A percentile compares a stretch with the other conserved stretches of the same genome.
Conservation (phyloP, 1,139 yeast genomes). For the Taiozyma sp. region DNA sequence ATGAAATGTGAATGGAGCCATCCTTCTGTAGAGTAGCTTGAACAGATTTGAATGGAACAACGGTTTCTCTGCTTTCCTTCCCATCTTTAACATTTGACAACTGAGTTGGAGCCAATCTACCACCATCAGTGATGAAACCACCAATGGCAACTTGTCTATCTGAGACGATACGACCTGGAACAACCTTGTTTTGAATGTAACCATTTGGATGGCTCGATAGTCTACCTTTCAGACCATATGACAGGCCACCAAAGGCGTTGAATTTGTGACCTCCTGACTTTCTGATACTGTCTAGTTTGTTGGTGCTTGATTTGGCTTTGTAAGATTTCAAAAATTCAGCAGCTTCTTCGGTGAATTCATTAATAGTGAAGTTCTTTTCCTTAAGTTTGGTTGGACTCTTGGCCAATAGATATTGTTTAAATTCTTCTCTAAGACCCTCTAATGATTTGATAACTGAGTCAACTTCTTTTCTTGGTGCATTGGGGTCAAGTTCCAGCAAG, state of each 20-base stretch:
- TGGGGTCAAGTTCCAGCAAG: slow-evolving; percentile 1
- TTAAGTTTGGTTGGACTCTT: slow-evolving; percentile 33
- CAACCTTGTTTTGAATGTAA: slow-evolving; percentile 49
- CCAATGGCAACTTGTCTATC: slow-evolving; percentile 56
- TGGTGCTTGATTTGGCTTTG: slow-evolving; percentile 23
- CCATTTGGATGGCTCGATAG: slow-evolving; percentile 76
- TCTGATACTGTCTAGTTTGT: slow-evolving; percentile 15
- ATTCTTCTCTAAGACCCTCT: slow-evolving; percentile 30
- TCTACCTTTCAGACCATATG: slow-evolving; percentile 70
- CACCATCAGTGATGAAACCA: slow-evolving; percentile 55
- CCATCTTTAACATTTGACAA: slow-evolving; percentile 10
- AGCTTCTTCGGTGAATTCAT: slow-evolving; percentile 32
- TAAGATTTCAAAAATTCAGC: slow-evolving; percentile 30
- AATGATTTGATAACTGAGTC: slow-evolving; percentile 23
- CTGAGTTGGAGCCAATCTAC: slow-evolving; percentile 8
- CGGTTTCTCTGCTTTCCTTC: slow-evolving; percentile 19
- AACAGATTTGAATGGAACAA: slow-evolving; percentile 17
- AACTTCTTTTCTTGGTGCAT: slow-evolving; percentile 6
- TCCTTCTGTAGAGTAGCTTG: slow-evolving; percentile 11
- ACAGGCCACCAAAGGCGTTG: slow-evolving; percentile 71
- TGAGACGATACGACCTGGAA: slow-evolving; percentile 67
- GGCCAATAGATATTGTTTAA: slow-evolving; percentile 35
- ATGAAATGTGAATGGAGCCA: slow-evolving; percentile 16
- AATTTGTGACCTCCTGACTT: slow-evolving; percentile 24
- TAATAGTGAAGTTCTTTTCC: slow-evolving; percentile 25